These are phyloP conservation scores for Batkoa obscura DNA, from an alignment of 371 early-diverging fungal species.

Conservation along the genomic window DNA sequence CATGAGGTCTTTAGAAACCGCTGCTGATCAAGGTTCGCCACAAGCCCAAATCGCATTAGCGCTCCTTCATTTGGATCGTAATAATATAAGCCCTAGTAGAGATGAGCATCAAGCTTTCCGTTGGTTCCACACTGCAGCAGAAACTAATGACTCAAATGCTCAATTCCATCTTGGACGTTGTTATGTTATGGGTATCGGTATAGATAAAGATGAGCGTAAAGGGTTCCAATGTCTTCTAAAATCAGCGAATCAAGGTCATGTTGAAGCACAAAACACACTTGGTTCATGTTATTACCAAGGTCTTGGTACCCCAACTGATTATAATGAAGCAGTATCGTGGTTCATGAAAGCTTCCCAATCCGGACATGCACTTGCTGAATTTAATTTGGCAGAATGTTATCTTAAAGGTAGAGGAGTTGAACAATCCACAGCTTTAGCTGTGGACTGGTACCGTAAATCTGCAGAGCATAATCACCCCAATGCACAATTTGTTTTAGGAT, in stretches of 20 bases:
- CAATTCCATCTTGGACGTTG: constrained; percentile 33
- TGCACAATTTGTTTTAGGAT: constrained; percentile 76
- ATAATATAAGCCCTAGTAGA: constrained; percentile 40
- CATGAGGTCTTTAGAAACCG: constrained; percentile 36
- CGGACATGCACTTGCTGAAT: constrained; percentile 61
- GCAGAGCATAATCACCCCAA: constrained; percentile 65
- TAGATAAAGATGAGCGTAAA: constrained; percentile 23
- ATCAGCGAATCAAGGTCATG: constrained; percentile 44
- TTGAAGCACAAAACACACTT: constrained; percentile 58
- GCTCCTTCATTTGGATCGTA: constrained; percentile 60
- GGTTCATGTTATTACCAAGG: constrained; percentile 56
- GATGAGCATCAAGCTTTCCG: constrained; percentile 31
- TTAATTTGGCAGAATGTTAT: constrained; percentile 75
- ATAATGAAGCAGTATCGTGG: constrained; percentile 44
- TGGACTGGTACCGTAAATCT: constrained; percentile 57
- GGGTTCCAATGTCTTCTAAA: constrained; percentile 50
- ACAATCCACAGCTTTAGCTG: constrained; percentile 39
- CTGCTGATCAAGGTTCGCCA: constrained; percentile 41
- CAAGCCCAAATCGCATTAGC: constrained; percentile 48
- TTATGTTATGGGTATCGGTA: constrained; percentile 45
- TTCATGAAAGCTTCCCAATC: constrained; percentile 38
- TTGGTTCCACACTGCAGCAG: constrained; percentile 36
- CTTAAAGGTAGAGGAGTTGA: constrained; percentile 63
- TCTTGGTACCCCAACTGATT: constrained; percentile 41
- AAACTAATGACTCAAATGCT: constrained; percentile 35